Percentiles rank a stretch among this genome's conserved stretches.
These are phyloP conservation scores for Verticillium alfalfae DNA, from an alignment of 2,329 filamentous ascomycete genomes.

Conservation along the genomic window DNA sequence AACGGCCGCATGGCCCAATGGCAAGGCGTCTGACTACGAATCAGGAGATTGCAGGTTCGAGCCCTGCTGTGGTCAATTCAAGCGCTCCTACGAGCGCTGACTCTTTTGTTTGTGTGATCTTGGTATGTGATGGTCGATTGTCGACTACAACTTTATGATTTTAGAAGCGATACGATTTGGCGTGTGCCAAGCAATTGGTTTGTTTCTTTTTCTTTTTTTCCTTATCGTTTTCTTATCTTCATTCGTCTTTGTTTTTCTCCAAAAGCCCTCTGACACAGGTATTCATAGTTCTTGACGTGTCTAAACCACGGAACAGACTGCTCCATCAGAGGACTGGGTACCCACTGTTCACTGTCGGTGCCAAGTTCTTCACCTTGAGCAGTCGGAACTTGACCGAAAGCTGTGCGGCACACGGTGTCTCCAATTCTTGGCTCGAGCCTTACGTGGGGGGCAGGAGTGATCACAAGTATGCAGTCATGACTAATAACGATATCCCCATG, in stretches of 20 bases:
- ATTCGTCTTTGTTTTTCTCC: no score
- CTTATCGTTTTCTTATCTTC: no score
- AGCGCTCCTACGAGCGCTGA: fast-evolving
- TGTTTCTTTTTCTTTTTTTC: no score
- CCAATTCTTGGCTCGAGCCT: not conserved
- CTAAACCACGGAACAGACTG: no score
- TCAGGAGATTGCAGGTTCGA: conserved; percentile 19
- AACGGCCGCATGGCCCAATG: conserved; percentile 25
- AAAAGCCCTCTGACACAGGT: no score
- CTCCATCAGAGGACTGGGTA: no score
- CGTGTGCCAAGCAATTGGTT: no score
- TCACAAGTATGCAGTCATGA: not conserved
- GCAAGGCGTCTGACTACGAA: conserved; percentile 38
- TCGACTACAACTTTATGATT: no score
- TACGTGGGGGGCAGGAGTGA: not conserved
- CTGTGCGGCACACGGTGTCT: not conserved
- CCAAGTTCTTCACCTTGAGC: not conserved
- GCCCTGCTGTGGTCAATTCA: conserved; percentile 14
- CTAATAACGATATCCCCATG: not conserved
- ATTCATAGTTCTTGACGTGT: no score
- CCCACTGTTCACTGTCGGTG: not conserved
- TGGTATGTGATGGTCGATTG: no score
- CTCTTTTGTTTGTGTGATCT: not conserved
- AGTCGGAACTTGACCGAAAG: not conserved
- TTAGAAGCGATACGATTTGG: no score